Base-by-base conservation (phyloP, 805 yeast species). In the Candida corydali region DNA sequence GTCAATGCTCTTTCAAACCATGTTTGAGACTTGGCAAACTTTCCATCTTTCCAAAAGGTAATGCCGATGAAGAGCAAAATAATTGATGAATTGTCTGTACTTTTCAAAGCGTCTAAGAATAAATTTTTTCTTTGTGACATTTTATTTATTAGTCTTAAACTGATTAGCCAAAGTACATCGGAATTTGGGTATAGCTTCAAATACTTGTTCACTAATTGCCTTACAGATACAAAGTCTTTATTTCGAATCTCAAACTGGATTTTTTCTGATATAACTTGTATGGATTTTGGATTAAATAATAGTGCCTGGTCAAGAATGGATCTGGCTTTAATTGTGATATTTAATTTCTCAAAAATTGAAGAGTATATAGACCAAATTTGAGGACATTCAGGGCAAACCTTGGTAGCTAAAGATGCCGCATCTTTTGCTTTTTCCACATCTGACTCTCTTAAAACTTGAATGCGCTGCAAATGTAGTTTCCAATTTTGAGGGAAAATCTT, bases 1-100 rank as follows among this genome's bases (percentile, higher is more conserved):
- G 68, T 63, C 8, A 81, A 52, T 0, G 93, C 84, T 36, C 83
- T 66, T 32, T 81, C 82, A 38, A 87, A 75, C 87, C 96, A 89
- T 10, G 79, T 69, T 38, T 67, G 63, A 0, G 94, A 86, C 44
- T 79, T 81, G 1, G 70, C 59, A 17, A 70, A 57, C 45, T 83
- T 83, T 0, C 83, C 81, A 17, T 76, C 82, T 1, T 62, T 49
- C 80, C 82, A 81, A 43, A 88, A 79, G 38, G 77, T 73, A 9
- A 68, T 60, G 0, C 93, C 96, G 22, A 87, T 80, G 0, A 76
- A 69, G 9, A 75, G 46, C 9, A 89, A 61, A 1, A 91, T 73
- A 12, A 66, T 41, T 0, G 81, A 69, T 34, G 80, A 68, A 43
- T 82, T 82, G 29, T 72, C 62, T 0, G 95, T 84, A 8, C 69